Conservation (phyloP, 495 filamentous ascomycete genomes). For the Tetracladium setigerum region DNA sequence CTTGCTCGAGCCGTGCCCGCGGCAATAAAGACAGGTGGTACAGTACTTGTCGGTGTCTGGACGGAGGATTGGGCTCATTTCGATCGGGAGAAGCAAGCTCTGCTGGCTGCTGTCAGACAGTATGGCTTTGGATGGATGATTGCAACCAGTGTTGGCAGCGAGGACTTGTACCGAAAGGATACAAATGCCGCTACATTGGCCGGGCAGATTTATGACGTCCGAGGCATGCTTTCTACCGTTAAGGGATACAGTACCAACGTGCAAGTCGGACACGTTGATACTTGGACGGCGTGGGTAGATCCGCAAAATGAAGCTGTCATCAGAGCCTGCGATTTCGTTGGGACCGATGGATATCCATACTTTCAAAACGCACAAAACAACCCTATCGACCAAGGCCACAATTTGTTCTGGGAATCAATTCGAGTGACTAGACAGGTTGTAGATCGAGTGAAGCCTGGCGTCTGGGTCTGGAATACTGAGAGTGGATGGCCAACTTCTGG, state of each 20-base stretch:
- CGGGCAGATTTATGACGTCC: slow-evolving; percentile 19
- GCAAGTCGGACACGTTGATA: slow-evolving; percentile 83
- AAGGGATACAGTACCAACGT: slow-evolving; percentile 26
- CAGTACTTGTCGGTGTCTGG: slow-evolving; percentile 75
- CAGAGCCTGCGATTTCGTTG: slow-evolving; percentile 65
- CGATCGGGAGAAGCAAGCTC: slow-evolving; percentile 59
- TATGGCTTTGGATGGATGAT: slow-evolving; percentile 59
- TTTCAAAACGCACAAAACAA: slow-evolving; percentile 65
- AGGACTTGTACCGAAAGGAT: slow-evolving; percentile 75
- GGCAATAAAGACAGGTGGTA: slow-evolving; percentile 63
- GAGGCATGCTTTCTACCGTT: slow-evolving; percentile 18
- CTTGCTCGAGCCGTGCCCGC: slow-evolving; percentile 65
- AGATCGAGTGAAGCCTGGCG: slow-evolving; percentile 44
- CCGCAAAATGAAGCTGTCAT: slow-evolving; percentile 60
- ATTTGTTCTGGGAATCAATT: slow-evolving; percentile 56
- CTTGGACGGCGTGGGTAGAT: slow-evolving; percentile 80
- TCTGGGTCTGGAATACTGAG: slow-evolving; percentile 82
- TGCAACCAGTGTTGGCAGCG: slow-evolving; percentile 82
- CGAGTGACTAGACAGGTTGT: slow-evolving; percentile 38
- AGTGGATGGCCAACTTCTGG: slow-evolving; percentile 79
- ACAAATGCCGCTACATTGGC: slow-evolving; percentile 10
- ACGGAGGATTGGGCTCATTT: slow-evolving; percentile 56
- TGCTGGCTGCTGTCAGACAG: slow-evolving; percentile 50
- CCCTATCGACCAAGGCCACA: slow-evolving; percentile 50
- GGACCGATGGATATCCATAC: slow-evolving; percentile 68